phyloP scores from a whole-genome alignment of 2,329 filamentous ascomycete genomes.

The Ceratocystis huliohia region DNA sequence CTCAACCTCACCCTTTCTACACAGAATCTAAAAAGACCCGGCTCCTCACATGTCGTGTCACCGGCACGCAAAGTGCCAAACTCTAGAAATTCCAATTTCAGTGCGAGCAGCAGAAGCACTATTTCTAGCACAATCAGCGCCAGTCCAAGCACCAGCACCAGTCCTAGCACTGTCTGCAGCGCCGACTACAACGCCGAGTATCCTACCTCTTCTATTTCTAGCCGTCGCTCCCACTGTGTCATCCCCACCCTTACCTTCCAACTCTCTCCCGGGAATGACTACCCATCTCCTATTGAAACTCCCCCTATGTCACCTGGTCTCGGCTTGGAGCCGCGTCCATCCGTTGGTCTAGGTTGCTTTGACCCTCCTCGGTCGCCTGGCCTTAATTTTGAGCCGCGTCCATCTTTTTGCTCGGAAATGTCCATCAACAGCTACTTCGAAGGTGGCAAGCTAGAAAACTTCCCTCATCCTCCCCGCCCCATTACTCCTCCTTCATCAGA shows the following conservation, averaged over 20 bases:
- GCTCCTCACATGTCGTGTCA: conserved; percentile 19
- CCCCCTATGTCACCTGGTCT: conserved; percentile 11
- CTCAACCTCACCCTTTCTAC: conserved; percentile 13
- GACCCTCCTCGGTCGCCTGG: conserved; percentile 7
- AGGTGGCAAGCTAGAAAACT: conserved; percentile 20
- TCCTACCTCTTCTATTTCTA: conserved; percentile 12
- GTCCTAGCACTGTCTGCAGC: conserved; percentile 17
- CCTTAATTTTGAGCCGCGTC: conserved; percentile 15
- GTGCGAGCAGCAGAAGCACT: conserved; percentile 15
- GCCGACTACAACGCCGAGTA: conserved; percentile 15
- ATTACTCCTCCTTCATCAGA: conserved; percentile 13
- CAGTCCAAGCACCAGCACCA: conserved; percentile 8
- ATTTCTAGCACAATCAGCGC: conserved; percentile 16
- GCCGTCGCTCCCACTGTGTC: conserved; percentile 12
- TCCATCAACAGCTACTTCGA: conserved; percentile 20
- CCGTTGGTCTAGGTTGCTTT: not conserved
- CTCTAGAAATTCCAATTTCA: conserved; percentile 18
- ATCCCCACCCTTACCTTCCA: conserved; percentile 18
- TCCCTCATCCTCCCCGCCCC: conserved; percentile 16
- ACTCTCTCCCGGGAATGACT: conserved; percentile 13
- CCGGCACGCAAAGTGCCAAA: conserved; percentile 15
- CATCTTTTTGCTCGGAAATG: conserved; percentile 20
- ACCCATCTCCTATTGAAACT: conserved; percentile 3
- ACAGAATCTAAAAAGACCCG: conserved; percentile 16
- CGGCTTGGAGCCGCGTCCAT: conserved; percentile 5